Base-by-base conservation (phyloP, 2,329 filamentous ascomycete species). In the Penicillium sp. region DNA sequence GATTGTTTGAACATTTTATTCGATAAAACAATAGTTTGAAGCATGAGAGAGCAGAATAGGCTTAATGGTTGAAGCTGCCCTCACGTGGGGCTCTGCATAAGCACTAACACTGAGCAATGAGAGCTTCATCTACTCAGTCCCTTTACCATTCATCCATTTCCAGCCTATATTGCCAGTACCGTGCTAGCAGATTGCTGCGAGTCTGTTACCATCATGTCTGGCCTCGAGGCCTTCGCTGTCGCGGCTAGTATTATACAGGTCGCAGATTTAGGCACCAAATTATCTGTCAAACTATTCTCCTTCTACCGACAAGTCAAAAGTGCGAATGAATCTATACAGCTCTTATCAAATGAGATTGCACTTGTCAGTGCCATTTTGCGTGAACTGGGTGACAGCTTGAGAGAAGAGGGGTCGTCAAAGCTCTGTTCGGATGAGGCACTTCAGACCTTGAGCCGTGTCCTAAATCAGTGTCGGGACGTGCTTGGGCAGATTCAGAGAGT, bases 221-320 rank as follows among this genome's bases (percentile, higher is more conserved):
- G 59, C 9, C 31, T 64, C 12, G 64, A 69, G 31, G 55, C 52
- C 6, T 11, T 68, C 22, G 69, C 66, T 14, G 42, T 70, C 5
- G 63, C 65, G 10, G 68, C 67, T 17, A 67, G 61, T 33, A 64
- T 70, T 14, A 51, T 71, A 19, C 68, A 73, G 49, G 60, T 71
- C 26, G 69, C 71, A 17, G 69, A 71, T 12, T 47, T 69, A 1
- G 69, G 66, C 12, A 56, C 64, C 11, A 63, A 55, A 22, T 54
- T 72, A 25, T 65, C 66, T 3, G 56, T 71, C 40, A 66, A 65
- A 26, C 58, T 73, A 14, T 73, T 62, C 57, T 64, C 67, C 28
- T 72, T 72, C 58, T 59, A 58, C 28, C 61, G 66, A 10, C 65
- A 61, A 25, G 61, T 69, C 42, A 66, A 66, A 38, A 57, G 57